A percentile compares a stretch with the other conserved stretches of the same genome.
phyloP scores from a whole-genome alignment of 805 yeast genomes.

The Barnettozyma populi region DNA sequence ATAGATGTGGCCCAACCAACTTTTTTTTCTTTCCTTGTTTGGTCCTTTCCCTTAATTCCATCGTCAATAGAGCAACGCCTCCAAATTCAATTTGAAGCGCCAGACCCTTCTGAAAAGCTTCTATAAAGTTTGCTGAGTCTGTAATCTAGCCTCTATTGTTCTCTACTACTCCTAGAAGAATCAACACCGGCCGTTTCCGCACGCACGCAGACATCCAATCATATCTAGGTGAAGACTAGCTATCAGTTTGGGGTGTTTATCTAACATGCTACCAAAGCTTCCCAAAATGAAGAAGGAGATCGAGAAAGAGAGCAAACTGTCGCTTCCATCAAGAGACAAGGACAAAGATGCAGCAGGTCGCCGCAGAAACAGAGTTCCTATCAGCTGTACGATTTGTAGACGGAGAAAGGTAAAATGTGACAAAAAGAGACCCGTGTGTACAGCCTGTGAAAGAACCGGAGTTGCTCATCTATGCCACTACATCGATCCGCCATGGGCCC shows the following conservation, averaged over 20 bases:
- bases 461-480: conserved; percentile 54
- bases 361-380: conserved; percentile 41
- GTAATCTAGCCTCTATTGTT: too few species aligned
- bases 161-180: background rate
- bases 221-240: background rate
- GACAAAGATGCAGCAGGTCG: conserved; percentile 2
- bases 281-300: conserved; percentile 8
- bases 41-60: background rate
- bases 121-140: background rate
- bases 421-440: conserved; percentile 49
- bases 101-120: background rate
- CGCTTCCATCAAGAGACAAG: conserved; percentile 1
- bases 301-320: background rate
- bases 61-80: background rate
- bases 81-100: background rate
- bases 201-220: background rate
- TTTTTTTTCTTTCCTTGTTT: too few species aligned
- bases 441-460: conserved; percentile 51
- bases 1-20: background rate
- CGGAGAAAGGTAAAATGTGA: conserved; percentile 47
- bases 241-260: background rate
- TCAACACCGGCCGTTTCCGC: too few species aligned
- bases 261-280: conserved; percentile 9
- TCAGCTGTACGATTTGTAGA: conserved; percentile 44
- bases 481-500: conserved; percentile 58